Percentiles rank a stretch among this genome's conserved stretches.
Conservation (phyloP, 371 early-diverging fungal genomes). For the Circinella umbellata region DNA sequence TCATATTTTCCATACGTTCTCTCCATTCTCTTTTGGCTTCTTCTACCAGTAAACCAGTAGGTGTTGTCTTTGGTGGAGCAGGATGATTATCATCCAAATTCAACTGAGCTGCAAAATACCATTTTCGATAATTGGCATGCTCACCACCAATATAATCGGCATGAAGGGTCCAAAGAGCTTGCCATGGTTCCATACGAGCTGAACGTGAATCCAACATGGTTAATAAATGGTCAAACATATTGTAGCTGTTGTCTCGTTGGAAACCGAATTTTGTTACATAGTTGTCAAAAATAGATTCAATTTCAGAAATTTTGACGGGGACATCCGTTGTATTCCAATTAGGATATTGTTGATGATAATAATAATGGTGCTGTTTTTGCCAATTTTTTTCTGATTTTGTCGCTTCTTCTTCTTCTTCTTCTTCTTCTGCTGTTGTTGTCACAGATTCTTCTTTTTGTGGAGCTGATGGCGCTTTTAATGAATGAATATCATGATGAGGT, state of each 20-base stretch:
- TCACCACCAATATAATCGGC: constrained; percentile 90
- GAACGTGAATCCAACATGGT: constrained; percentile 86
- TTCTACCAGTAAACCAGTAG: constrained; percentile 38
- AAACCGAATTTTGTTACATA: constrained; percentile 71
- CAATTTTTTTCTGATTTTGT: too few relatives aligned
- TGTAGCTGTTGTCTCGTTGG: constrained; percentile 79
- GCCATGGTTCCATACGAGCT: constrained; percentile 75
- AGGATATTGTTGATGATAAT: constrained; percentile 27
- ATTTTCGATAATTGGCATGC: constrained; percentile 84
- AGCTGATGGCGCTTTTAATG: background rate
- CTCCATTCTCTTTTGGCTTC: constrained; percentile 79
- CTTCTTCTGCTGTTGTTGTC: background rate
- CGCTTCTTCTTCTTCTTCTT: too few relatives aligned
- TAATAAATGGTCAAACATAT: constrained; percentile 80
- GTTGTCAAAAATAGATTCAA: constrained; percentile 29
- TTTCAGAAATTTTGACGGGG: constrained; percentile 15
- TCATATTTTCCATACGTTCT: constrained; percentile 72
- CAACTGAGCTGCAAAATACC: constrained; percentile 85
- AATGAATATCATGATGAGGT: background rate
- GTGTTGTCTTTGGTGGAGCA: constrained; percentile 24
- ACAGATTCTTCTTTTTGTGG: background rate
- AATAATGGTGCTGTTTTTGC: background rate
- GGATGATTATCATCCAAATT: constrained; percentile 60
- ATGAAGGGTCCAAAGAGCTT: constrained; percentile 80
- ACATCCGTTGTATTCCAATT: constrained; percentile 23